phyloP scores from a whole-genome alignment of 73 alveolate species.

The Urostyla sp. region DNA sequence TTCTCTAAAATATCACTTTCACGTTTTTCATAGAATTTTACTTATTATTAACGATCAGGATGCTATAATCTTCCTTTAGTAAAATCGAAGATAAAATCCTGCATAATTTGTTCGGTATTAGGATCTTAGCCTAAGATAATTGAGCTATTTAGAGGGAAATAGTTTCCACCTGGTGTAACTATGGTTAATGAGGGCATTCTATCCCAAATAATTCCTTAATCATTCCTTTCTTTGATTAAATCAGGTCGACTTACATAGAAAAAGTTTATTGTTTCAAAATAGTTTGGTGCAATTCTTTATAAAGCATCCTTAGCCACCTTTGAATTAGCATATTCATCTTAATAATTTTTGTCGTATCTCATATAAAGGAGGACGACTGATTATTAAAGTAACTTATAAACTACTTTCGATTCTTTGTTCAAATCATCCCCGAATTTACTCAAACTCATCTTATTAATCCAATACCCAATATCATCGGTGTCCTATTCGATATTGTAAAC shows the following conservation, averaged over 20 bases:
- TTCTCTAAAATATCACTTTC: slow-evolving; percentile 33
- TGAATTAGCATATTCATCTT: slow-evolving; percentile 8
- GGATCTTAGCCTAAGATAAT: slow-evolving; percentile 12
- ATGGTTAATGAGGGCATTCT: slow-evolving; percentile 14
- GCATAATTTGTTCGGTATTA: slow-evolving; percentile 24
- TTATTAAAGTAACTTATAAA: background rate
- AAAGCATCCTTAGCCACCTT: slow-evolving; percentile 41
- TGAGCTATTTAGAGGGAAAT: slow-evolving; percentile 22
- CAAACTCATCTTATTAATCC: slow-evolving; percentile 50
- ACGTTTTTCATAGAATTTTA: background rate
- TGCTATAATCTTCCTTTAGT: slow-evolving; percentile 22
- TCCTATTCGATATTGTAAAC: slow-evolving; percentile 57
- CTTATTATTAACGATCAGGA: background rate
- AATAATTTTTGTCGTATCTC: background rate
- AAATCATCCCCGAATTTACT: slow-evolving; percentile 40
- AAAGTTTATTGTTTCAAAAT: slow-evolving; percentile 35
- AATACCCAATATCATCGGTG: slow-evolving; percentile 13
- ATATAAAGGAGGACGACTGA: slow-evolving; percentile 29
- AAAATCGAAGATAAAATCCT: slow-evolving; percentile 21
- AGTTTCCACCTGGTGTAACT: slow-evolving; percentile 11
- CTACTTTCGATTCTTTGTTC: slow-evolving; percentile 13
- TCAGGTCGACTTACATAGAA: slow-evolving; percentile 12
- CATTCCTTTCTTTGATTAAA: background rate
- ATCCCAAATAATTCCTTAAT: slow-evolving; percentile 6
- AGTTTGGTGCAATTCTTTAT: slow-evolving; percentile 42